phyloP scores from a whole-genome alignment of 441 rosid species.

The Syzygium malaccense region DNA sequence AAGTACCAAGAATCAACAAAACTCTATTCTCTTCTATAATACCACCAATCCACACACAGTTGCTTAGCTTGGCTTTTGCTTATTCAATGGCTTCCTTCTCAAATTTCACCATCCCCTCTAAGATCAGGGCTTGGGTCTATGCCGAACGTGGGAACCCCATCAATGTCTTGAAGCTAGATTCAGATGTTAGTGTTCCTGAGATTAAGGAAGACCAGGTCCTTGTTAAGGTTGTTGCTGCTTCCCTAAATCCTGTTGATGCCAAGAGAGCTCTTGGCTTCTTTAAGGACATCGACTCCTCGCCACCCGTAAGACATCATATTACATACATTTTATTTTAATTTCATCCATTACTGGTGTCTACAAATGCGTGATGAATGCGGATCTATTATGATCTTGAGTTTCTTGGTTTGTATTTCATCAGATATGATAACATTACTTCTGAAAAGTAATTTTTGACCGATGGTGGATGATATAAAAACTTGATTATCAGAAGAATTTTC shows the following conservation, averaged over 20 bases:
- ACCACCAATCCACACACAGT: not conserved
- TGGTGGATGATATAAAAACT: not conserved
- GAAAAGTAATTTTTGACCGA: not conserved
- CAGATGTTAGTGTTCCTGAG: not conserved
- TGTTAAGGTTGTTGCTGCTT: slow-evolving; percentile 1
- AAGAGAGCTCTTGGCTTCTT: not conserved
- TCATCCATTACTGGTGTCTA: not conserved
- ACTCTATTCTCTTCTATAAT: not conserved
- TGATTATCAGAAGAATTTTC: not conserved
- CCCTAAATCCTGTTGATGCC: slow-evolving; percentile 1
- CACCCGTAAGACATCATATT: not conserved
- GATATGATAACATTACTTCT: not conserved
- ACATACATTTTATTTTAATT: not conserved
- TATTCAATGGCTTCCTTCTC: not conserved
- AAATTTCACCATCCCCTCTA: not conserved
- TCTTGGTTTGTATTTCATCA: not conserved
- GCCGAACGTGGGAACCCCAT: not conserved
- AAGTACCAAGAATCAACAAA: not conserved
- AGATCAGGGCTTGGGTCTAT: slow-evolving; percentile 6
- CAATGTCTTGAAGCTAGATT: not conserved
- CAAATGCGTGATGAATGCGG: not conserved
- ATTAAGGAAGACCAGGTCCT: slow-evolving; percentile 5
- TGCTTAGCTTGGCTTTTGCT: not conserved
- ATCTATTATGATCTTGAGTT: not conserved
- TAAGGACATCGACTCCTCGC: not conserved